These are phyloP conservation scores for Durotheca rogersii DNA, from an alignment of 495 filamentous ascomycete species.

Conservation along the genomic window DNA sequence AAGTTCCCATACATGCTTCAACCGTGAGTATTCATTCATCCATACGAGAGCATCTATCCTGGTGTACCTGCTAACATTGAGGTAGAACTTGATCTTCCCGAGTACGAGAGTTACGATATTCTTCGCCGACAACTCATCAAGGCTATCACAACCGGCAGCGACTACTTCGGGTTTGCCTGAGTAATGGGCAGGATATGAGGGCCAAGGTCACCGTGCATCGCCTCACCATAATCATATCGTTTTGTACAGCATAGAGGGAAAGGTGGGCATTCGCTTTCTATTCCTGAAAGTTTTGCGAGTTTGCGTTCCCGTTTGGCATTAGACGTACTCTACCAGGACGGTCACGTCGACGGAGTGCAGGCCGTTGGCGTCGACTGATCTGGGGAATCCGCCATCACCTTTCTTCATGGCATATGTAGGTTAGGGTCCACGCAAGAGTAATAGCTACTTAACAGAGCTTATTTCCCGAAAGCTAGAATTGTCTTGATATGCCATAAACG, in stretches of 20 bases:
- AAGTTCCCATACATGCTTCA: slow-evolving; percentile 98
- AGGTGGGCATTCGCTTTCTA: slow-evolving; percentile 17
- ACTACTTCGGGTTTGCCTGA: slow-evolving; percentile 98
- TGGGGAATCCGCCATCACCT: slow-evolving; percentile 5
- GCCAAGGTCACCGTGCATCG: slow-evolving; percentile 8
- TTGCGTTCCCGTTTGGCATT: not conserved
- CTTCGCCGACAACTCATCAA: slow-evolving; percentile 85
- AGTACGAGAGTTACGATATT: slow-evolving; percentile 95
- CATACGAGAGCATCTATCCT: slow-evolving; percentile 1
- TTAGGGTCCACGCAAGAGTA: slow-evolving; percentile 14
- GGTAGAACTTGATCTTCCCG: slow-evolving; percentile 94
- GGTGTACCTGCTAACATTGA: slow-evolving; percentile 33
- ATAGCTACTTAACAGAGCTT: slow-evolving; percentile 13
- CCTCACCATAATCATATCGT: slow-evolving; percentile 9
- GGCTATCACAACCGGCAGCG: slow-evolving; percentile 91
- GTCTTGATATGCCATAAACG: no score
- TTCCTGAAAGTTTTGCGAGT: slow-evolving; percentile 2
- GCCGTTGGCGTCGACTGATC: slow-evolving; percentile 24
- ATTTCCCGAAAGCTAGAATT: no score
- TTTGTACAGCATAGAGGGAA: slow-evolving; percentile 26
- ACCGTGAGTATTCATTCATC: slow-evolving; percentile 69
- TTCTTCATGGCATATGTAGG: slow-evolving; percentile 23
- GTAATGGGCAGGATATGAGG: not conserved
- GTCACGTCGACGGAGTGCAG: slow-evolving; percentile 30
- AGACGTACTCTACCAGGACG: slow-evolving; percentile 12